These are phyloP conservation scores for Avena sativa DNA, from an alignment of 176 grass and related monocot genomes.

Conservation along the genomic window DNA sequence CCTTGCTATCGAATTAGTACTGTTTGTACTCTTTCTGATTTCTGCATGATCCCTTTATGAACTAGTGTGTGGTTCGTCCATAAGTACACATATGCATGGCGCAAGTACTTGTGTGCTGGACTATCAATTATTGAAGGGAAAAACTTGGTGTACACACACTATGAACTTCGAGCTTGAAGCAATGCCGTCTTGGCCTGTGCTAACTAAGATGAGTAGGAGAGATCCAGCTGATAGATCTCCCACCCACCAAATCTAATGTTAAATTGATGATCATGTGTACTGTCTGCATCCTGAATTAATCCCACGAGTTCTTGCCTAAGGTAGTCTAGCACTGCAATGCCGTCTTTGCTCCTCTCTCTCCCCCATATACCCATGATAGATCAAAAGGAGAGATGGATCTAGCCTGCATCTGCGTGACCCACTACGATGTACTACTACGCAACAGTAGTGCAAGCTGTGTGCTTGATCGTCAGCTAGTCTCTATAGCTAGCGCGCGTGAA, in stretches of 20 bases:
- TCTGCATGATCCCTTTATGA: neutral
- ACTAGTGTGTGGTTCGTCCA: neutral
- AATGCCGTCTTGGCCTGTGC: constrained; percentile 17
- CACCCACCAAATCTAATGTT: constrained; percentile 24
- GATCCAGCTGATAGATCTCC: neutral
- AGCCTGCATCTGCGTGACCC: constrained; percentile 32
- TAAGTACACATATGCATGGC: neutral
- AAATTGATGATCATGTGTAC: neutral
- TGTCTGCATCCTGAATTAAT: constrained; percentile 5
- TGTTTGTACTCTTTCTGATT: neutral
- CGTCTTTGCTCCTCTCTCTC: constrained; percentile 5
- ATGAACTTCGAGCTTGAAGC: neutral
- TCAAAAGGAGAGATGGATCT: constrained; percentile 39
- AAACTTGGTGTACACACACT: neutral
- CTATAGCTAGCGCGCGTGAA: constrained; percentile 32
- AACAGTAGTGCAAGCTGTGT: constrained; percentile 6
- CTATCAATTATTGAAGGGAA: too few species aligned
- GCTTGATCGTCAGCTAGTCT: constrained; percentile 19
- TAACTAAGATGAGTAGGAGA: constrained; percentile 19
- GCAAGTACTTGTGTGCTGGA: neutral
- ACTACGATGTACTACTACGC: constrained; percentile 17
- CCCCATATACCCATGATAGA: neutral
- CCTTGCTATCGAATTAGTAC: neutral
- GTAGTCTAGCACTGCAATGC: constrained; percentile 21
- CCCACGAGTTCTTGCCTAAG: constrained; percentile 20